Base-by-base conservation (phyloP, 2,329 filamentous ascomycete species). In the Phyllosticta citriasiana region DNA sequence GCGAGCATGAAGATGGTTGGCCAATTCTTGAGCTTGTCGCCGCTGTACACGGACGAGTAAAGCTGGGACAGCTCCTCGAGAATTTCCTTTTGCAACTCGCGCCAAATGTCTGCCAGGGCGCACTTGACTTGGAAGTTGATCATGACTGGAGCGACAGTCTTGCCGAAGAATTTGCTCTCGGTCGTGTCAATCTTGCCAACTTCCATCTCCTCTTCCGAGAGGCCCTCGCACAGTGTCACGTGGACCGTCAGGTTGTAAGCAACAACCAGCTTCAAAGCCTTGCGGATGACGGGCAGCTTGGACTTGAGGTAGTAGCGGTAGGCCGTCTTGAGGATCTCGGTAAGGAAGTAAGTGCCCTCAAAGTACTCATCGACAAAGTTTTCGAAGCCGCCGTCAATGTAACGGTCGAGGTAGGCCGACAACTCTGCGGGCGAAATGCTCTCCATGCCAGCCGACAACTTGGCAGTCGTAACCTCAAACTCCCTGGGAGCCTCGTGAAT, bases 71-170 rank as follows among this genome's bases (percentile, higher is more conserved):
- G 83, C 79, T 97, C 93, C 78, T 96, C 92, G 2, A 97, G 82
- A 47, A 97, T 91, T 68, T 97, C 93, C 79, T 95, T 96, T 75
- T 97, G 92, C 62, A 97, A 81, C 75, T 96, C 92, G 66, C 93
- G 91, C 93, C 93, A 97, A 90, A 97, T 95, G 70, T 95, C 91
- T 66, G 92, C 93, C 78, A 97, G 87, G 60, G 92, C 92, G 70
- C 89, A 94, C 83, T 97, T 97, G 80, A 97, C 91, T 79, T 97
- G 91, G 84, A 97, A 97, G 81, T 97, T 97, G 84, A 97, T 95
- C 92, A 97, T 96, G 72, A 97, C 92, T 12, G 93, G 93, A 16
- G 93, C 93, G 65, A 96, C 86, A 40, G 88, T 92, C 80, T 93
- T 93, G 70, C 92, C 92, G 68, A 84, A 88, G 80, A 88, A 97